Percentiles rank a stretch among this genome's conserved stretches.
These are phyloP conservation scores for Fusarium chlamydosporum DNA, from an alignment of 2,329 filamentous ascomycete genomes.

Conservation along the genomic window DNA sequence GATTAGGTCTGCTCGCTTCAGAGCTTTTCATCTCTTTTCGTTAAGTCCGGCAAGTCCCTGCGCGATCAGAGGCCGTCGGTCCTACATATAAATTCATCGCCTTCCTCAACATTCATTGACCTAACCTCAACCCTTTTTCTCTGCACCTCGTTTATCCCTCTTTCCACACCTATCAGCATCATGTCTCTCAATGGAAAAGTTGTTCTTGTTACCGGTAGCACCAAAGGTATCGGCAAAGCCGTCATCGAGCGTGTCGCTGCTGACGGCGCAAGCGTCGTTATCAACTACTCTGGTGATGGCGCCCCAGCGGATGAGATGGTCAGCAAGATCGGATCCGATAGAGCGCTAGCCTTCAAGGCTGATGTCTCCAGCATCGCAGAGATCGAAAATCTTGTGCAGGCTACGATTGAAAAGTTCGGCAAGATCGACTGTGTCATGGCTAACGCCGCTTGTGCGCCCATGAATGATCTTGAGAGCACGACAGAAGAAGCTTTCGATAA, in stretches of 20 bases:
- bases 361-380: background rate
- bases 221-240: slow-evolving; percentile 20
- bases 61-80: fast-evolving
- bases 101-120: fast-evolving
- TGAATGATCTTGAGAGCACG: slow-evolving; percentile 17
- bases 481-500: slow-evolving; percentile 18
- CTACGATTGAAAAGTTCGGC: slow-evolving; percentile 8
- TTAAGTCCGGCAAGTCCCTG: background rate
- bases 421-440: slow-evolving; percentile 21
- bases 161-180: fast-evolving
- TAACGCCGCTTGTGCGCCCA: slow-evolving; percentile 19
- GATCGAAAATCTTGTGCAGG: background rate
- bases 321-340: background rate
- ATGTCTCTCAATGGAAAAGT: slow-evolving; percentile 17
- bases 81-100: background rate
- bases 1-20: background rate
- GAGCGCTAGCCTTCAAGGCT: slow-evolving; percentile 1
- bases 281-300: slow-evolving; percentile 15
- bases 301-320: slow-evolving; percentile 11
- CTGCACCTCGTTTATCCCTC: fast-evolving
- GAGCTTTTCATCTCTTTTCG: no score
- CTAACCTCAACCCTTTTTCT: background rate
- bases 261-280: slow-evolving; percentile 14
- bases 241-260: slow-evolving; percentile 13
- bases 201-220: slow-evolving; percentile 3